Base-by-base conservation (phyloP, 169 alveolate genomes). In the Prorocentrum cordatum region DNA sequence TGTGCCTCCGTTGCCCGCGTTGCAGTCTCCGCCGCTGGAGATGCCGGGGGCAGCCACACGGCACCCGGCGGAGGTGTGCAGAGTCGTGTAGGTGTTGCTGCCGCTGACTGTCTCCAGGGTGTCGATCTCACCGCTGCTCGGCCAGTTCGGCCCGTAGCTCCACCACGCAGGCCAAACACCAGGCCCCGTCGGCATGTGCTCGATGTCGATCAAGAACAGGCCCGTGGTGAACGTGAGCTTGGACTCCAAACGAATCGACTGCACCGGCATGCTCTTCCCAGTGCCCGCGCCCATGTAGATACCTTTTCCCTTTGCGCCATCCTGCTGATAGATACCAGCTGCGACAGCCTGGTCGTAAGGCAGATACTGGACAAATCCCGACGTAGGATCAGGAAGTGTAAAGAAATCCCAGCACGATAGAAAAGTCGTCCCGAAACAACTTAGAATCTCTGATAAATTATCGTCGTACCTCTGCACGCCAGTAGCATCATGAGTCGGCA, bases 161-260 rank as follows among this genome's bases (percentile, higher is more conserved):
- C 87, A 77, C 87, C 87, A 77, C 4, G 87, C 87, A 2, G 87
- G 87, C 87, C 87, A 77, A 10, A 73, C 59, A 1, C 87, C 73
- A 9, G 1, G 5, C 29, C 72, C 75, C 7, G 73, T 59, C 4
- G 87, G 87, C 87, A 77, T 58, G 64, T 59, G 72, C 45, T 58
- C 20, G 64, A 77, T 59, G 9, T 54, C 83, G 18, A 70, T 70
- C 36, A 70, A 59, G 27, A 70, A 70, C 29, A 70, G 36, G 27
- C 39, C 62, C 16, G 42, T 61, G 20, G 5, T 29, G 4, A 35
- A 1, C 27, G 7, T 9, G 7, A 5, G 10, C 2, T 24, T 10
- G 35, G 84, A 72, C 29, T 72, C 70, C 54, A 72, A 26, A 24
- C 84, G 66, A 24, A 72, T 47, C 26, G 54, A 14, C 38, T 72